These are phyloP conservation scores for Saccharomyces hybrid DNA, from an alignment of 1,139 yeast species.

Conservation along the genomic window DNA sequence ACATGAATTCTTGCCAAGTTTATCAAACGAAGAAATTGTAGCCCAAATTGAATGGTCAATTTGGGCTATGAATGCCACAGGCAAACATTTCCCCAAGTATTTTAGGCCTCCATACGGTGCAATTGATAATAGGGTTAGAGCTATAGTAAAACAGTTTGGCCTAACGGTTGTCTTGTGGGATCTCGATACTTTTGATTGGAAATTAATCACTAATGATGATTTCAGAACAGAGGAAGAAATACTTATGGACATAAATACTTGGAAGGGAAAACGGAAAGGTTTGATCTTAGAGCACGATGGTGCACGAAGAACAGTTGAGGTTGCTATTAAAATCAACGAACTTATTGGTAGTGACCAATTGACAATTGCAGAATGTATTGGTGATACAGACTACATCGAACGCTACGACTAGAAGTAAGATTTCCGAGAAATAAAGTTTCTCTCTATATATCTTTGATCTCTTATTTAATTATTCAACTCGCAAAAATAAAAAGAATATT, in stretches of 20 bases:
- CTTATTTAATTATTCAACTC: not conserved
- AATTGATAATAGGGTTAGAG: constrained; percentile 74
- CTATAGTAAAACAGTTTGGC: constrained; percentile 79
- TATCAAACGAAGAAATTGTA: constrained; percentile 69
- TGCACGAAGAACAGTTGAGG: constrained; percentile 55
- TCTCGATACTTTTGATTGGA: constrained; percentile 89
- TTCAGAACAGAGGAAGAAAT: constrained; percentile 46
- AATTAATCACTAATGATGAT: constrained; percentile 40
- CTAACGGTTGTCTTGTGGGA: constrained; percentile 92
- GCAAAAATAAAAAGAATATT: not conserved
- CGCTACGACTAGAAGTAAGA: constrained; percentile 6
- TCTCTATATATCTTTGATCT: not conserved
- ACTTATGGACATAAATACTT: constrained; percentile 44
- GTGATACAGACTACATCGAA: constrained; percentile 42
- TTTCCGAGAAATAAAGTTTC: not conserved
- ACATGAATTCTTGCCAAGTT: constrained; percentile 72
- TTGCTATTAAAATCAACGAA: constrained; percentile 52
- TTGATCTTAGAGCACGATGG: constrained; percentile 83
- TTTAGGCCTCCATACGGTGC: constrained; percentile 97
- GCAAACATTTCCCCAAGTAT: constrained; percentile 82
- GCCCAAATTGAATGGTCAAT: constrained; percentile 93
- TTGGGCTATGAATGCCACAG: constrained; percentile 98
- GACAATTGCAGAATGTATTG: constrained; percentile 81
- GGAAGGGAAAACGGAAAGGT: constrained; percentile 49
- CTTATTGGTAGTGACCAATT: constrained; percentile 51